These are phyloP conservation scores for Globisporangium canariense DNA, from an alignment of 352 stramenopile species.

Conservation along the genomic window DNA sequence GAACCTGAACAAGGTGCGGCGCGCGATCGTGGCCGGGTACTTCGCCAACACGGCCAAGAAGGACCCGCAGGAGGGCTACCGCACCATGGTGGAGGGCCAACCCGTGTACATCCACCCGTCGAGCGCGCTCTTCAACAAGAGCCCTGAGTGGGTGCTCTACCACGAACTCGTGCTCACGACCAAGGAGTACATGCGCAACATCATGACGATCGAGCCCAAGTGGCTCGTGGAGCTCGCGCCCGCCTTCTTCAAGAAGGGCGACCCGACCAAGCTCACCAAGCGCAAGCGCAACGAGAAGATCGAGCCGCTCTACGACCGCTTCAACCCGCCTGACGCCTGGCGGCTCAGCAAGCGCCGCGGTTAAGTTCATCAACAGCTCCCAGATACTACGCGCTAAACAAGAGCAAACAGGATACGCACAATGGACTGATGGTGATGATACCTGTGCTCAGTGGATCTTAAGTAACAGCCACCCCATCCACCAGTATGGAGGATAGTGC, in stretches of 20 bases:
- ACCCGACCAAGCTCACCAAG: constrained; percentile 97
- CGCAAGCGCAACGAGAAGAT: constrained; percentile 99
- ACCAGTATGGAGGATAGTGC: no score
- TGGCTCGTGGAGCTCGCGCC: constrained; percentile 98
- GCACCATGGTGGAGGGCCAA: constrained; percentile 97
- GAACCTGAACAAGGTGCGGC: constrained; percentile 97
- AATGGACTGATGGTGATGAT: no score
- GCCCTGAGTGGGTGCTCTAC: constrained; percentile 98
- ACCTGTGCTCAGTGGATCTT: no score
- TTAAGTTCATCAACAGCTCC: constrained; percentile 32
- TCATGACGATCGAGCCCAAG: constrained; percentile 99
- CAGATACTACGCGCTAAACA: no score
- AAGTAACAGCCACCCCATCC: no score
- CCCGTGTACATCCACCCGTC: constrained; percentile 99
- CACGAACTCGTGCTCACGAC: constrained; percentile 96
- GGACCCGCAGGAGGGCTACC: constrained; percentile 98
- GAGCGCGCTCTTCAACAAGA: constrained; percentile 98
- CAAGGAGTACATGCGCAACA: constrained; percentile 99
- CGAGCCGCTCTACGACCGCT: constrained; percentile 97
- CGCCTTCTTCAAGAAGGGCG: constrained; percentile 95
- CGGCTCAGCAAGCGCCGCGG: constrained; percentile 94
- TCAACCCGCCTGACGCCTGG: constrained; percentile 97
- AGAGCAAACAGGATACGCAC: no score
- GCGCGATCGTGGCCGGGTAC: constrained; percentile 97
- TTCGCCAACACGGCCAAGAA: constrained; percentile 99